These are phyloP conservation scores for Magnusiomyces ingens DNA, from an alignment of 1,139 yeast genomes.

Conservation along the genomic window DNA sequence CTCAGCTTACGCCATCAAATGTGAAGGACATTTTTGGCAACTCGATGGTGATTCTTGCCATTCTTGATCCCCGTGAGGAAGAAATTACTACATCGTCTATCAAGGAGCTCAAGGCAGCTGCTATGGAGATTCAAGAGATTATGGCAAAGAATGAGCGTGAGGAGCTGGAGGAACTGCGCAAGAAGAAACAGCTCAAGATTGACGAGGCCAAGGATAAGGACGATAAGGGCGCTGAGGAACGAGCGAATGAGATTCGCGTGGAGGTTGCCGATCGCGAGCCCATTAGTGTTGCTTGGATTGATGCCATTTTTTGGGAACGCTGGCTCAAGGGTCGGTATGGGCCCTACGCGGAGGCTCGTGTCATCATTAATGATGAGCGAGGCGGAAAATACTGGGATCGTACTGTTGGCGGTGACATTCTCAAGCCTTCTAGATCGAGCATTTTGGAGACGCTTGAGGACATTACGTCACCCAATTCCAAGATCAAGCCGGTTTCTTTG, in stretches of 20 bases:
- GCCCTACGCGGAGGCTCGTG: conserved; percentile 20
- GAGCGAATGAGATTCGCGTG: conserved; percentile 29
- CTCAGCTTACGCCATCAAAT: conserved; percentile 34
- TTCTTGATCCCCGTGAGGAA: conserved; percentile 31
- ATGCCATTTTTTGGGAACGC: conserved; percentile 33
- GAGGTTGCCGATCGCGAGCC: conserved; percentile 24
- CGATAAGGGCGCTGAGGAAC: conserved; percentile 29
- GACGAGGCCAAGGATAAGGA: conserved; percentile 33
- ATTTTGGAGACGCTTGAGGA: conserved; percentile 28
- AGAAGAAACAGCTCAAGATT: conserved; percentile 30
- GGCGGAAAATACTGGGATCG: conserved; percentile 31
- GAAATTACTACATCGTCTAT: conserved; percentile 25
- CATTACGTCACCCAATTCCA: conserved; percentile 22
- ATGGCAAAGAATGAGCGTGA: conserved; percentile 25
- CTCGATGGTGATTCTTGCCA: conserved; percentile 30
- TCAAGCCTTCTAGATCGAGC: conserved; percentile 25
- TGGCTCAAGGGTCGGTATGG: conserved; percentile 34
- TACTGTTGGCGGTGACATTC: conserved; percentile 23
- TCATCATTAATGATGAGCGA: conserved; percentile 29
- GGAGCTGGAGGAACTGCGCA: conserved; percentile 28
- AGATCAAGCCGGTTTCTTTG: conserved; percentile 24
- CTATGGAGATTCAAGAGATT: conserved; percentile 26
- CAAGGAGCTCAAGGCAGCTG: conserved; percentile 29
- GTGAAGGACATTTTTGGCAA: conserved; percentile 29
- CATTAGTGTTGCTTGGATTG: conserved; percentile 36